A percentile compares a stretch with the other conserved stretches of the same genome.
phyloP scores from a whole-genome alignment of 129 eudicot species.

The Escallonia herrerae region DNA sequence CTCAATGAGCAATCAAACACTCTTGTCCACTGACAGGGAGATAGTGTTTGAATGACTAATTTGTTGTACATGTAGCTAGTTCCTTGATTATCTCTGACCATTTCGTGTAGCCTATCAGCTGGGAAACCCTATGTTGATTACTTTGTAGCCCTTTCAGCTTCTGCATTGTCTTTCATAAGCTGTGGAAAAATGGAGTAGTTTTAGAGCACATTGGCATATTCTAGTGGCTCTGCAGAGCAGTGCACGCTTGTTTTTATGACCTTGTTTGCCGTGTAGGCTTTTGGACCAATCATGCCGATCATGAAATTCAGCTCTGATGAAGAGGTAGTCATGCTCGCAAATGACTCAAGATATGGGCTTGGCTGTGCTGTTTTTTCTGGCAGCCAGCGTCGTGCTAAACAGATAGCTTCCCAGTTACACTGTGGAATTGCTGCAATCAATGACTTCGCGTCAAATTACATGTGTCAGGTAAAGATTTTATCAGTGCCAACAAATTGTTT shows the following conservation, averaged over 20 bases:
- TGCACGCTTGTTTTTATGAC: background rate
- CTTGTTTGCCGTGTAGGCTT: conserved; percentile 23
- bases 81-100: no score
- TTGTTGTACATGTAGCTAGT: no score
- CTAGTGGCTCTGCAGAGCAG: no score
- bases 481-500: no score
- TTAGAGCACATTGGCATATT: background rate
- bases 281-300: conserved; percentile 52
- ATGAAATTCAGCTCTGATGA: conserved; percentile 49
- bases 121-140: background rate
- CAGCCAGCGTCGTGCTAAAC: conserved; percentile 35
- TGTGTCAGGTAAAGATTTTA: conserved; percentile 37
- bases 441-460: conserved; percentile 46
- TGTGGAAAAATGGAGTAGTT: background rate
- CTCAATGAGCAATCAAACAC: no score
- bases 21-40: no score
- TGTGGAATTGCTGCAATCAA: conserved; percentile 50
- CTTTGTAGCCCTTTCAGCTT: background rate
- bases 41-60: no score
- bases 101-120: background rate
- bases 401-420: conserved; percentile 38
- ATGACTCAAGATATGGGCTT: conserved; percentile 53
- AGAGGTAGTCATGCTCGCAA: conserved; percentile 40
- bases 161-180: background rate
- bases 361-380: conserved; percentile 61